Evolutionary conservation across 2,329 filamentous ascomycete genomes (phyloP), one percentile per base, ranked within the genome.

Genomic region (Elsinoe perseae): DNA sequence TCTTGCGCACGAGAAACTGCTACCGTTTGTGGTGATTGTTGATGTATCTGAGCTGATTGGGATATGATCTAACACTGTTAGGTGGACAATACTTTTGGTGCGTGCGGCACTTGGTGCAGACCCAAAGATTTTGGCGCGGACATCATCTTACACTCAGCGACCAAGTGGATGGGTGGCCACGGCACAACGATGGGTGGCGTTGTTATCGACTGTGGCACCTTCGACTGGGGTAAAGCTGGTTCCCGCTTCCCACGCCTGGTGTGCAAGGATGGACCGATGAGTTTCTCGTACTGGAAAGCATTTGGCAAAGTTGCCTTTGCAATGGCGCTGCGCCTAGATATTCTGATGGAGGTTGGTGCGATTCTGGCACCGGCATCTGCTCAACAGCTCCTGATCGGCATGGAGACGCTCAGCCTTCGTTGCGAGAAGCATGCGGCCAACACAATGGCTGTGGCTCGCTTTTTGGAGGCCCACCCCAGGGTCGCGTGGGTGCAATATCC

Each of bases 21-120:
- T 42, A 2, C 38, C 38, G n/a, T 42, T 42, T 10, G 38, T 42
- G 14, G 38, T 42, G 21, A 42, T 14, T 42, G 10, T 16, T 9
- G 2, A 3, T 42, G 18, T 18, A 20, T 6, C 87, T 60, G 83
- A 75, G 64, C n/a, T 6, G 4, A 1, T 42, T 23, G 38, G 9
- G 16, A 6, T 9, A 42, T 14, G 43, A 36, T 54, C 38, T 25
- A 42, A 38, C 36, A 40, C 27, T 56, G 43, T 18, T 2, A 42
- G 38, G 63, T 65, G 2, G 64, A 65, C 50, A 66, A 65, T 50
- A 66, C 64, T 0, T 65, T 66, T 42, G 64, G 64, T 4, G 61
- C 61, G 57, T 62, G 65, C 10, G 65, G 65, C 2, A 63, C 57
- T n/a, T 52, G 64, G 8, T 59, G 56, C 56, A 61, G 61, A 27